Conservation (phyloP, 2,329 filamentous ascomycete genomes). For the Aphanocladium album region DNA sequence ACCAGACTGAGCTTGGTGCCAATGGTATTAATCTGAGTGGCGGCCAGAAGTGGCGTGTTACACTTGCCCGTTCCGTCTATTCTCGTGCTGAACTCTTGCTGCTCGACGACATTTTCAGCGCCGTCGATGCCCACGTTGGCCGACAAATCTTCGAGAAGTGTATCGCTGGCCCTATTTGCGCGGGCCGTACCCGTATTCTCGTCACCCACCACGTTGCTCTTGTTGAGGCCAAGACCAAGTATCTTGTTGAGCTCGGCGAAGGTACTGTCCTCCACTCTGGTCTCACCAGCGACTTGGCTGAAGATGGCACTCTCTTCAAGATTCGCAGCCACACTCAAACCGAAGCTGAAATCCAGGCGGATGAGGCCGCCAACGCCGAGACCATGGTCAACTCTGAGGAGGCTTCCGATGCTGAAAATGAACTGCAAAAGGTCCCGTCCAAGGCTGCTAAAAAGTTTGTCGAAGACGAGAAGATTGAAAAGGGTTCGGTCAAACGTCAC, state of each 20-base stretch:
- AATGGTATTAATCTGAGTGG: constrained; percentile 82
- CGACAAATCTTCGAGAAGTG: constrained; percentile 74
- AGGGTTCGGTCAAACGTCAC: constrained; percentile 60
- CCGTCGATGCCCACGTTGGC: constrained; percentile 76
- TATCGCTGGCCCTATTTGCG: constrained; percentile 64
- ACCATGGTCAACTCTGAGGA: constrained; percentile 54
- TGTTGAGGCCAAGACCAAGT: constrained; percentile 66
- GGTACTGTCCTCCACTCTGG: constrained; percentile 62
- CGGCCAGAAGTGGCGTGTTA: constrained; percentile 78
- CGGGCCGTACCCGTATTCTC: constrained; percentile 67
- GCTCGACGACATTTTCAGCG: constrained; percentile 79
- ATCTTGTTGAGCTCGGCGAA: constrained; percentile 66
- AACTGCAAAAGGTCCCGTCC: constrained; percentile 45
- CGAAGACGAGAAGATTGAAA: constrained; percentile 68
- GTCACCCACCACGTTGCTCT: constrained; percentile 77
- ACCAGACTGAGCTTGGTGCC: constrained; percentile 75
- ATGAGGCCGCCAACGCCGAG: constrained; percentile 36
- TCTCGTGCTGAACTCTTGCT: constrained; percentile 71
- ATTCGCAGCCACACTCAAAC: constrained; percentile 54
- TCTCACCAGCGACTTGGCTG: constrained; percentile 57
- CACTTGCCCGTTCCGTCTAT: constrained; percentile 74
- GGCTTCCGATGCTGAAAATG: constrained; percentile 36
- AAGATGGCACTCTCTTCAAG: constrained; percentile 49
- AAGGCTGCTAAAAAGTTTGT: constrained; percentile 64
- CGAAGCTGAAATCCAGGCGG: constrained; percentile 39